These are phyloP conservation scores for Monilinia laxa DNA, from an alignment of 2,329 filamentous ascomycete species.

Conservation along the genomic window DNA sequence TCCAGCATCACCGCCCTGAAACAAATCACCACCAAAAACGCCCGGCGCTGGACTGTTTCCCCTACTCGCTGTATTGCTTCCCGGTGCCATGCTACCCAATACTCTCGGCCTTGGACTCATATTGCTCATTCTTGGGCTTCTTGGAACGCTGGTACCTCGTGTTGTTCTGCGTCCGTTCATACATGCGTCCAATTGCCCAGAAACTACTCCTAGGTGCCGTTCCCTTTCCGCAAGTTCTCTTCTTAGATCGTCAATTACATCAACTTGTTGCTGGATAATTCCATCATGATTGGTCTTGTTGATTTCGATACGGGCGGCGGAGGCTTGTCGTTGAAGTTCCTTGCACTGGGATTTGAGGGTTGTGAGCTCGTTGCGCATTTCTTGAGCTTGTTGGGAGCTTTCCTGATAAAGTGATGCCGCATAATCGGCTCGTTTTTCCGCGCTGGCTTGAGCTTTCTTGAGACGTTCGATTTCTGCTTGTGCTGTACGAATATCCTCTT, in stretches of 20 bases:
- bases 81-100: conserved; percentile 23
- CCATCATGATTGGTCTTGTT: conserved; percentile 34
- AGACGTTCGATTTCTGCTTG: conserved; percentile 31
- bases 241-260: conserved; percentile 41
- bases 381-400: conserved; percentile 31
- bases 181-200: conserved; percentile 41
- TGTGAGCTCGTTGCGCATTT: conserved; percentile 28
- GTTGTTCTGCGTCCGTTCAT: conserved; percentile 45
- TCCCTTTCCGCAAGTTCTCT: conserved; percentile 39
- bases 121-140: conserved; percentile 38
- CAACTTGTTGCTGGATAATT: conserved; percentile 28
- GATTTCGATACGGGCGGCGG: conserved; percentile 35
- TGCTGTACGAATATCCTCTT: conserved; percentile 41
- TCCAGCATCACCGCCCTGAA: conserved; percentile 3
- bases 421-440: conserved; percentile 37
- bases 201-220: conserved; percentile 44
- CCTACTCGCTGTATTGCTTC: conserved; percentile 26
- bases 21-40: conserved; percentile 18
- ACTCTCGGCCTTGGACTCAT: conserved; percentile 29
- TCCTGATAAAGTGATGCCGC: conserved; percentile 37
- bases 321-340: conserved; percentile 30
- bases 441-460: conserved; percentile 28
- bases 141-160: conserved; percentile 36
- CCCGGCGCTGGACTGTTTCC: conserved; percentile 35
- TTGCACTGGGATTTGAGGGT: conserved; percentile 28